These are phyloP conservation scores for Chaetothyriales sp. DNA, from an alignment of 2,329 filamentous ascomycete species.

Conservation along the genomic window DNA sequence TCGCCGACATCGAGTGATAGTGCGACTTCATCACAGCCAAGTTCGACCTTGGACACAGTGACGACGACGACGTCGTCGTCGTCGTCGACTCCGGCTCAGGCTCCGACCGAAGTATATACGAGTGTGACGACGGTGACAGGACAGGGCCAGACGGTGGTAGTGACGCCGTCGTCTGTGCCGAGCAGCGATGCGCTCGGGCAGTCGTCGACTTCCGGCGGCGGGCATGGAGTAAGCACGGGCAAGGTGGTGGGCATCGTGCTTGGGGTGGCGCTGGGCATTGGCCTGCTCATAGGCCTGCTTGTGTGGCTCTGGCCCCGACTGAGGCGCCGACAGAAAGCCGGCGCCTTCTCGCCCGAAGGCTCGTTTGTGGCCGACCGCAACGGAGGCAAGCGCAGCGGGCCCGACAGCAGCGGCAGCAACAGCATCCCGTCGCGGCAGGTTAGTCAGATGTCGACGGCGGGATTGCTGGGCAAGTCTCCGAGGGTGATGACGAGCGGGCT, in stretches of 20 bases:
- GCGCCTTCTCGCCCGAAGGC: constrained; percentile 4
- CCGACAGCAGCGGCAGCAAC: constrained; percentile 8
- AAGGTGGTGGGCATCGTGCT: constrained; percentile 33
- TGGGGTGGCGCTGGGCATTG: constrained; percentile 27
- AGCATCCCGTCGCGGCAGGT: constrained; percentile 18
- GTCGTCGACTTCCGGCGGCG: constrained; percentile 5
- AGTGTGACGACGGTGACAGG: constrained; percentile 22
- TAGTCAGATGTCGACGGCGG: constrained; percentile 19
- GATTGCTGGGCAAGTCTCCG: constrained; percentile 14
- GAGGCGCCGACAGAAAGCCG: constrained; percentile 21
- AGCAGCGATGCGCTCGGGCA: constrained; percentile 15
- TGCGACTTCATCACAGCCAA: constrained; percentile 6
- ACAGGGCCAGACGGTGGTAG: constrained; percentile 19
- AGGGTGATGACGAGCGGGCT: constrained; percentile 14
- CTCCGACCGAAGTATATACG: constrained; percentile 12
- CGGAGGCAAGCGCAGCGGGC: constrained; percentile 4
- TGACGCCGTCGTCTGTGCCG: constrained; percentile 12
- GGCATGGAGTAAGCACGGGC: constrained; percentile 26
- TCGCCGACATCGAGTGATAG: constrained; percentile 1
- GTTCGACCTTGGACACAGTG: constrained; percentile 9
- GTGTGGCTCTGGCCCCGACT: constrained; percentile 26
- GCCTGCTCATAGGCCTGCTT: constrained; percentile 25
- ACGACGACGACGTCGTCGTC: too few relatives aligned
- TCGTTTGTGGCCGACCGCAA: constrained; percentile 4
- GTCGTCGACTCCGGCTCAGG: constrained; percentile 1